A percentile compares a stretch with the other conserved stretches of the same genome.
These are phyloP conservation scores for Astragalus glycyphyllos DNA, from an alignment of 306 rosid species.

Conservation along the genomic window DNA sequence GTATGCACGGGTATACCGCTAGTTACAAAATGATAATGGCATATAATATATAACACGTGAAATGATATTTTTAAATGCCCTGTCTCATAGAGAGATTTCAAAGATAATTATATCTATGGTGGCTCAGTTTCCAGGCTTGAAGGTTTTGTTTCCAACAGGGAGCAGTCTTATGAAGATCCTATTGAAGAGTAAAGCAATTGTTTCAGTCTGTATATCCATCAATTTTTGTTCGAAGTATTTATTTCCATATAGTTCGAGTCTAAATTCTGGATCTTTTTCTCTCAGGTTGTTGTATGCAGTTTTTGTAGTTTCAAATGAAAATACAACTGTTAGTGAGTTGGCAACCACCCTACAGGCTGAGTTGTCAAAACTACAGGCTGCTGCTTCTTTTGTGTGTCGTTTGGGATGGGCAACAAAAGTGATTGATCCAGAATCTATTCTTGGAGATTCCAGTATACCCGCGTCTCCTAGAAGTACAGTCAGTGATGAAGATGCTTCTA, in stretches of 20 bases:
- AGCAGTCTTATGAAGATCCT: constrained; percentile 98
- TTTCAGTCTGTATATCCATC: constrained; percentile 41
- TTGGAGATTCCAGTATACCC: constrained; percentile 60
- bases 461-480: constrained; percentile 66
- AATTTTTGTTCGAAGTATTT: constrained; percentile 33
- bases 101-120: constrained; percentile 44
- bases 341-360: constrained; percentile 92
- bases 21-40: neutral
- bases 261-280: constrained; percentile 36
- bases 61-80: constrained; percentile 5
- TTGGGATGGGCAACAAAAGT: constrained; percentile 95
- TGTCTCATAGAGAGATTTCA: constrained; percentile 32
- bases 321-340: constrained; percentile 87
- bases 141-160: constrained; percentile 98
- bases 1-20: too few relatives aligned
- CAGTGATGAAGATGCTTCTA: constrained; percentile 68
- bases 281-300: constrained; percentile 94
- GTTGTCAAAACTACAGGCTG: constrained; percentile 83
- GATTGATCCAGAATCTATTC: constrained; percentile 76
- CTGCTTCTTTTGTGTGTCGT: constrained; percentile 87
- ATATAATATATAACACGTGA: neutral
- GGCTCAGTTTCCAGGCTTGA: constrained; percentile 92
- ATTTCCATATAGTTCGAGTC: constrained; percentile 32
- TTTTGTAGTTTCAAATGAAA: constrained; percentile 94
- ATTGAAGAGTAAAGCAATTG: constrained; percentile 88